Conservation (phyloP, 805 yeast genomes). For the Teunomyces tritomae region DNA sequence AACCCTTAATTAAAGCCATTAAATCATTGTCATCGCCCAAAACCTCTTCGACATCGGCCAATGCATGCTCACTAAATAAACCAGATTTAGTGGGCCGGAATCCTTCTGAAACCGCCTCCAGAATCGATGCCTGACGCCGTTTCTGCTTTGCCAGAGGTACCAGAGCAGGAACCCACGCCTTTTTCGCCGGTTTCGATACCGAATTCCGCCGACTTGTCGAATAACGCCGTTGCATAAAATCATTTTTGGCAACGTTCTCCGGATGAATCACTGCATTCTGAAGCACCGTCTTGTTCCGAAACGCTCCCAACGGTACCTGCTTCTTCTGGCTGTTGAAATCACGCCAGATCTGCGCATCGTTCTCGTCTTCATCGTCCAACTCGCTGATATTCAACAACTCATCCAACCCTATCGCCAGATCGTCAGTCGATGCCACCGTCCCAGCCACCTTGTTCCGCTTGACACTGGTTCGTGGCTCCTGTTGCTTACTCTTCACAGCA, state of each 20-base stretch:
- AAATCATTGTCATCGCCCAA: conserved; percentile 51
- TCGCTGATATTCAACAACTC: conserved; percentile 88
- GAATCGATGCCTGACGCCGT: conserved; percentile 63
- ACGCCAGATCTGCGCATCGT: conserved; percentile 48
- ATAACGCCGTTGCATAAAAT: conserved; percentile 24
- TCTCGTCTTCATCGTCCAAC: conserved; percentile 68
- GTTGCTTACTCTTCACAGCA: conserved; percentile 7
- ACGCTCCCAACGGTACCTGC: conserved; percentile 81
- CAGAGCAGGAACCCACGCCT: background rate
- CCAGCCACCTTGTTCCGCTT: conserved; percentile 6
- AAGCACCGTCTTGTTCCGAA: conserved; percentile 63
- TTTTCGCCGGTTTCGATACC: background rate
- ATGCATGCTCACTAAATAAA: conserved; percentile 68
- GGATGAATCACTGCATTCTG: conserved; percentile 24
- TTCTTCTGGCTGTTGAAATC: conserved; percentile 44
- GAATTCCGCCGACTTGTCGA: conserved; percentile 13
- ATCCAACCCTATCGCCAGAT: conserved; percentile 54
- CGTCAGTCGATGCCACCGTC: conserved; percentile 19
- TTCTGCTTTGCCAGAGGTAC: conserved; percentile 25
- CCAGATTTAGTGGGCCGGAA: conserved; percentile 73
- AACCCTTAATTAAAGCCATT: conserved; percentile 39
- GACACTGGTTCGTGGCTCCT: conserved; percentile 15
- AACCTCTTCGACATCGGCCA: conserved; percentile 72
- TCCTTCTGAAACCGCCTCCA: conserved; percentile 76
- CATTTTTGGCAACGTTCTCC: conserved; percentile 22